Conservation (phyloP, 2,329 filamentous ascomycete genomes). For the Penicillium capsulatum region DNA sequence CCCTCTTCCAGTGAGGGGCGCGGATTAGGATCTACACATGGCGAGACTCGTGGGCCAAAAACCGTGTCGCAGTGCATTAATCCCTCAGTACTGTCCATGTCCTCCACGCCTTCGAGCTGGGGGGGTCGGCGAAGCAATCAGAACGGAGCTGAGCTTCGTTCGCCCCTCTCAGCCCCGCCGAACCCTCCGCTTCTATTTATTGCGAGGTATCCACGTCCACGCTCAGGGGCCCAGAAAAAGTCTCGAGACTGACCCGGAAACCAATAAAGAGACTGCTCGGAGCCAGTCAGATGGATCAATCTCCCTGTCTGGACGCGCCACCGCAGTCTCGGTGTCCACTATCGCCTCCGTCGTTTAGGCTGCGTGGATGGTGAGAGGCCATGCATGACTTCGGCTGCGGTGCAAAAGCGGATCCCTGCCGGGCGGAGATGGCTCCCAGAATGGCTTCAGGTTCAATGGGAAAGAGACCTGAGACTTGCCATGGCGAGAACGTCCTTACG, state of each 20-base stretch:
- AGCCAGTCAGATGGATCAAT: slow-evolving; percentile 14
- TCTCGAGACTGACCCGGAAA: background rate
- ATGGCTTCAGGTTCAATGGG: background rate
- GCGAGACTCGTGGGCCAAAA: background rate
- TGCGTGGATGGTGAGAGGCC: too few species aligned
- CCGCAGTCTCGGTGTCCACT: background rate
- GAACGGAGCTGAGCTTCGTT: slow-evolving; percentile 4
- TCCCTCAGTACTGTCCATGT: too few species aligned
- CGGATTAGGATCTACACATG: slow-evolving; percentile 7
- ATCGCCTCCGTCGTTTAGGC: background rate
- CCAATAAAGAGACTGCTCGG: slow-evolving; percentile 15
- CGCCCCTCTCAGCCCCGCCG: slow-evolving; percentile 18
- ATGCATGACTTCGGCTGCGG: background rate
- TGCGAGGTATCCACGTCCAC: slow-evolving; percentile 6
- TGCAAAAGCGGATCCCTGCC: background rate
- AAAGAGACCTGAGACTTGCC: slow-evolving; percentile 21
- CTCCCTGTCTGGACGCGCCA: slow-evolving; percentile 17
- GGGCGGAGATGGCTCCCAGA: too few species aligned
- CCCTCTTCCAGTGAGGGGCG: slow-evolving; percentile 2
- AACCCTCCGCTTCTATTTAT: slow-evolving; percentile 21
- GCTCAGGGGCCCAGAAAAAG: slow-evolving; percentile 1
- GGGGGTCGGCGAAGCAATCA: slow-evolving; percentile 11
- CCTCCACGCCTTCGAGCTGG: background rate
- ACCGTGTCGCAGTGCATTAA: background rate
- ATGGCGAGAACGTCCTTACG: too few species aligned